Percentiles rank a stretch among this genome's conserved stretches.
phyloP scores from a whole-genome alignment of 2,329 filamentous ascomycete species.

The Fusarium sambucinum region DNA sequence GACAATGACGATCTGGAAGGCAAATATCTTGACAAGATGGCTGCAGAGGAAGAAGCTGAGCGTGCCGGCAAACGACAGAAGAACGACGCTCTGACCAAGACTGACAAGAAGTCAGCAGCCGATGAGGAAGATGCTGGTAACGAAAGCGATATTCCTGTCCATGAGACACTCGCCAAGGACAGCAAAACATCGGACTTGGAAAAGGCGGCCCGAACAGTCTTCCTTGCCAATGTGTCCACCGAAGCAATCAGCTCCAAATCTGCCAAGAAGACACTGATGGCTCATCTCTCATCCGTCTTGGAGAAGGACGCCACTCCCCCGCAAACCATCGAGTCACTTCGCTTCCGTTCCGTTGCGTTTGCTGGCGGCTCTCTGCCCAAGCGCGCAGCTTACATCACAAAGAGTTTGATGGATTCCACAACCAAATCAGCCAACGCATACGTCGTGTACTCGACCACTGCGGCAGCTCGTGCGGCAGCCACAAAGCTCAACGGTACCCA shows the following conservation, averaged over 20 bases:
- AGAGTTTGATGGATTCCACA: constrained; percentile 89
- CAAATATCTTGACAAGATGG: constrained; percentile 75
- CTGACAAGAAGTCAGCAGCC: constrained; percentile 50
- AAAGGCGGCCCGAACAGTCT: constrained; percentile 90
- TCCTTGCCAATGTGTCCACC: constrained; percentile 90
- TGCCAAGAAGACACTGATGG: constrained; percentile 80
- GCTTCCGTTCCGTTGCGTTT: constrained; percentile 94
- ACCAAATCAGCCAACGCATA: constrained; percentile 96
- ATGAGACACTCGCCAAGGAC: constrained; percentile 68
- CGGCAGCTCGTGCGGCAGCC: constrained; percentile 81
- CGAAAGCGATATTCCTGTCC: constrained; percentile 61
- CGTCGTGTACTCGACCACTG: constrained; percentile 82
- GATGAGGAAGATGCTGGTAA: constrained; percentile 62
- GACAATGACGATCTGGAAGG: constrained; percentile 78
- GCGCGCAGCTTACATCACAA: constrained; percentile 92
- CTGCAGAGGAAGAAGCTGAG: constrained; percentile 69
- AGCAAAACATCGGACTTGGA: constrained; percentile 75
- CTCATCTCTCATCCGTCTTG: constrained; percentile 83
- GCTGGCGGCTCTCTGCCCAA: constrained; percentile 82
- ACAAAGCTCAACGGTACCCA: constrained; percentile 84
- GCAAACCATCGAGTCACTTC: constrained; percentile 88
- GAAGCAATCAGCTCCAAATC: constrained; percentile 85
- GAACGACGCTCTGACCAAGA: constrained; percentile 48
- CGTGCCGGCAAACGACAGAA: constrained; percentile 68
- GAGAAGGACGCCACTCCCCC: constrained; percentile 62